Evolutionary conservation across 768 basidiomycete species (phyloP).

Genomic region (Lyophyllum decastes): DNA sequence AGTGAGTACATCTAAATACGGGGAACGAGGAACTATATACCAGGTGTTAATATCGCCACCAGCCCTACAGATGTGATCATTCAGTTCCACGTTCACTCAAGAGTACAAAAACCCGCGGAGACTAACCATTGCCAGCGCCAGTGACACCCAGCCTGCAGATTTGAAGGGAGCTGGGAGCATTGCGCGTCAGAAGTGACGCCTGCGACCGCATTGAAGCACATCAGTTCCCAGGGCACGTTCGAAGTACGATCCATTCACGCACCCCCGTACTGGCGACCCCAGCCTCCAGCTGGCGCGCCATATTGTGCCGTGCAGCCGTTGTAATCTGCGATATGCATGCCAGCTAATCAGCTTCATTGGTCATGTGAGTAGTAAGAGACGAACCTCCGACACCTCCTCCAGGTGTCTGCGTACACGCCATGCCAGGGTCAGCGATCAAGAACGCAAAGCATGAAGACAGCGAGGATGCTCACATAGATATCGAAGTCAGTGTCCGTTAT

Average conservation of each 20-base stretch:
- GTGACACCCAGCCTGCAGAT: slow-evolving; percentile 9
- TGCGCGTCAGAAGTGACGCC: slow-evolving; percentile 7
- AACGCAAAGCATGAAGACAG: not conserved
- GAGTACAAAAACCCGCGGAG: not conserved
- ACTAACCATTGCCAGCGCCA: slow-evolving; percentile 12
- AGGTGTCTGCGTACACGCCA: slow-evolving; percentile 1
- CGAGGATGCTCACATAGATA: slow-evolving; percentile 5
- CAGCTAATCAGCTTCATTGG: not conserved
- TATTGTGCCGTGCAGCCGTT: slow-evolving; percentile 13
- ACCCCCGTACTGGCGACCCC: slow-evolving; percentile 12
- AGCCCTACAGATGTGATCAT: not conserved
- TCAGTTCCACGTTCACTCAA: not conserved
- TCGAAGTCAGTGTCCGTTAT: slow-evolving; percentile 11
- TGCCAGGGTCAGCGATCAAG: not conserved
- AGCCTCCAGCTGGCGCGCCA: slow-evolving; percentile 9
- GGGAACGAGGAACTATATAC: not conserved
- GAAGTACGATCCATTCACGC: no score
- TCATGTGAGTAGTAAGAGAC: not conserved
- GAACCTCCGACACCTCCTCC: slow-evolving; percentile 11
- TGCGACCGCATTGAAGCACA: not conserved
- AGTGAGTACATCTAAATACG: not conserved
- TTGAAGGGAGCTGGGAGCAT: slow-evolving; percentile 8
- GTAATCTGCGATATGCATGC: not conserved
- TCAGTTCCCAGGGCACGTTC: no score
- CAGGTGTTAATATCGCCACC: slow-evolving; percentile 10